A percentile compares a stretch with the other conserved stretches of the same genome.
phyloP scores from a whole-genome alignment of 2,329 filamentous ascomycete genomes.

The Tolypocladium sp. region DNA sequence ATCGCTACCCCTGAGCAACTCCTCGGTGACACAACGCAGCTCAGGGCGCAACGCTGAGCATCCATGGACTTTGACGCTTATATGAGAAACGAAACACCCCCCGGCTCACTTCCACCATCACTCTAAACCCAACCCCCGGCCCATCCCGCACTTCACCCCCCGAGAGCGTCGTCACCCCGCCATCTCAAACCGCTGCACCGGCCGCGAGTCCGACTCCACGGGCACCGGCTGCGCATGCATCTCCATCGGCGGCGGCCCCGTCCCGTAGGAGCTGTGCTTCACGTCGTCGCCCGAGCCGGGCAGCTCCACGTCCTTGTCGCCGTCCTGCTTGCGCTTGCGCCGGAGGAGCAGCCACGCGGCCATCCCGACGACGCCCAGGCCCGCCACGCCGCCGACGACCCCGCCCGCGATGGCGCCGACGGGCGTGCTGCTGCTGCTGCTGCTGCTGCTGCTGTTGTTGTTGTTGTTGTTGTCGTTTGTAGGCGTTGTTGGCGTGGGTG shows the following conservation, averaged over 20 bases:
- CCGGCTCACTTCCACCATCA: too few relatives aligned
- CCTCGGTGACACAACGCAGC: too few relatives aligned
- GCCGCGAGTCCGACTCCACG: not conserved
- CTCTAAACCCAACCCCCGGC: too few relatives aligned
- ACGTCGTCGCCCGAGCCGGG: not conserved
- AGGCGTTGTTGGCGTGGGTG: not conserved
- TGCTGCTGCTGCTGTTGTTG: not conserved
- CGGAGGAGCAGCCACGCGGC: not conserved
- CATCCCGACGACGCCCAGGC: not conserved
- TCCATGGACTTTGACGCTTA: too few relatives aligned
- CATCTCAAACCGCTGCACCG: not conserved
- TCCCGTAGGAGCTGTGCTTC: not conserved
- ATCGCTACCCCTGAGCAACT: too few relatives aligned
- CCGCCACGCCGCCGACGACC: not conserved
- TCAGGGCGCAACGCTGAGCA: too few relatives aligned
- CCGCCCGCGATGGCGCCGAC: not conserved
- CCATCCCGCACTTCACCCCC: too few relatives aligned
- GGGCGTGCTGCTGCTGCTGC: not conserved
- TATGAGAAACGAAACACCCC: too few relatives aligned
- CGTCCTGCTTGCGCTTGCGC: not conserved
- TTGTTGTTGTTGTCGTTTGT: too few relatives aligned
- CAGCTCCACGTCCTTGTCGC: not conserved
- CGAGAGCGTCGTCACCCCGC: not conserved
- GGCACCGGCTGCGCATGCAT: not conserved
- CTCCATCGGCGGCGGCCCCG: not conserved